Base-by-base conservation (phyloP, 805 yeast species). In the Babjeviella inositovora region DNA sequence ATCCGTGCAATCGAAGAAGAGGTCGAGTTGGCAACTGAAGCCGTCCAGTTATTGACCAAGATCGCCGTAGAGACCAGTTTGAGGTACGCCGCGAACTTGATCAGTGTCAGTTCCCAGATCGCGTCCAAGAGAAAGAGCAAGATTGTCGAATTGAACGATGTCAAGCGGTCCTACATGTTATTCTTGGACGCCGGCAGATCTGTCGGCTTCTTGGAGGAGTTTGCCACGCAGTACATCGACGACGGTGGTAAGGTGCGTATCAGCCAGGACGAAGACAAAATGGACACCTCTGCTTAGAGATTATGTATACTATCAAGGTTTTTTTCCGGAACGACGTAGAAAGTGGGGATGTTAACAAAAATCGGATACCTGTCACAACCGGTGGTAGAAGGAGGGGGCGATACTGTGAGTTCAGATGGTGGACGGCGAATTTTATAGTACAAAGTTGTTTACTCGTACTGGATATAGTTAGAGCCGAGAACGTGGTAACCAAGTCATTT, bases 1-100 rank as follows among this genome's bases (percentile, higher is more conserved):
- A 90, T 87, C 38, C 71, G 99, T 42, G 82, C 96, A 3, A 79
- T 73, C 38, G 94, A 84, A 43, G 99, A 90, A 50, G 96, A 85
- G 42, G 85, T 81, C 23, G 90, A 81, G 34, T 54, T 90, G 31
- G 47, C 71, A 9, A 60, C 64, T 6, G 96, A 84, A 39, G 94
- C 95, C 0, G 57, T 87, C 32, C 87, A 79, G 22, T 61, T 84
- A 35, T 63, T 90, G 37, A 81, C 97, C 13, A 79, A 82, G 43
- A 81, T 85, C 32, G 95, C 94, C 9, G 61, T 67, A 32, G 94
- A 79, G 44, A 80, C 97, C 5, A 74, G 92, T 45, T 63, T 90
- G 38, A 71, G 99, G 41, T 90, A 90, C 46, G 90, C 94, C 13
- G 60, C 93, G 22, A 92, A 90, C 50, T 64, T 90, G 47, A 75